Conservation (phyloP, 1,139 yeast species). For the Nakaseomyces bracarensis region DNA sequence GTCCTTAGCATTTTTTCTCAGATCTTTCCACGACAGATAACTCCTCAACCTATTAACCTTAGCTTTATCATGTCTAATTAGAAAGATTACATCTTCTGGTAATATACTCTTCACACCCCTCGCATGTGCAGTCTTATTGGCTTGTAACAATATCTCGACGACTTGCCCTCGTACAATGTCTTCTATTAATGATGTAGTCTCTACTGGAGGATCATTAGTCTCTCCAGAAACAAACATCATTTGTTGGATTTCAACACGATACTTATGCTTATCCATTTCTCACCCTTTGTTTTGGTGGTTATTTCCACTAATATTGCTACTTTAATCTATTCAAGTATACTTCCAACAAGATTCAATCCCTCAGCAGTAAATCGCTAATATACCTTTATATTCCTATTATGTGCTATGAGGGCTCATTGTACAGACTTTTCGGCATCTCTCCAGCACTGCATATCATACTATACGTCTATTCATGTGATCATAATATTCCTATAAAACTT, state of each 20-base stretch:
- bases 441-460: no score
- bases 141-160: constrained; percentile 73
- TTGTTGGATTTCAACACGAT: constrained; percentile 81
- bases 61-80: constrained; percentile 89
- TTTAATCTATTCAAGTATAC: no score
- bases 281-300: no score
- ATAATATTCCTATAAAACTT: no score
- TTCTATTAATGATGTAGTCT: constrained; percentile 83
- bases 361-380: no score
- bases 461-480: no score
- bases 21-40: constrained; percentile 94
- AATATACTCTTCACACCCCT: constrained; percentile 82
- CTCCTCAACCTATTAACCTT: constrained; percentile 87
- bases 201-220: constrained; percentile 86
- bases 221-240: constrained; percentile 99
- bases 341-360: no score
- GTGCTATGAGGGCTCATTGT: no score
- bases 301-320: no score
- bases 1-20: constrained; percentile 92
- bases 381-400: no score
- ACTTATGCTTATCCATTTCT: constrained; percentile 50
- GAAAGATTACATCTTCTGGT: constrained; percentile 87
- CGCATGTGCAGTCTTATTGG: constrained; percentile 65
- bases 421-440: no score
- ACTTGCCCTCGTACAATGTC: constrained; percentile 95